phyloP scores from a whole-genome alignment of 805 yeast species.

The Tetrapisispora phaffii region DNA sequence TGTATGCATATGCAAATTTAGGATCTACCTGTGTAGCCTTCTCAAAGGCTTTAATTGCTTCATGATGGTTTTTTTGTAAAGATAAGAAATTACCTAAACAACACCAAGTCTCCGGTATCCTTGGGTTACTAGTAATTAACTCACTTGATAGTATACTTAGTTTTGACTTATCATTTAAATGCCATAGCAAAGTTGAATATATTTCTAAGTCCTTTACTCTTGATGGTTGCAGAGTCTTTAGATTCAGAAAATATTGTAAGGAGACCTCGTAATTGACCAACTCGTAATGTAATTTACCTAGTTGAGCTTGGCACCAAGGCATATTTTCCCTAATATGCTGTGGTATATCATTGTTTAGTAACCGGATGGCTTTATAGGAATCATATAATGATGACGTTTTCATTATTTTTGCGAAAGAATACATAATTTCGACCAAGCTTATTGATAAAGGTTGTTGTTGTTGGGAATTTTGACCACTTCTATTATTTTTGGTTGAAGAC shows the following conservation, averaged over 20 bases:
- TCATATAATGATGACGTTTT: slow-evolving; percentile 41
- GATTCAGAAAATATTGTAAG: slow-evolving; percentile 47
- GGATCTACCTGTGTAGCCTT: slow-evolving; percentile 64
- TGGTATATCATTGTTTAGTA: slow-evolving; percentile 49
- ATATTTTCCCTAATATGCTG: slow-evolving; percentile 47
- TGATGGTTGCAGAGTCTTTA: slow-evolving; percentile 65
- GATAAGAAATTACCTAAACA: slow-evolving; percentile 84
- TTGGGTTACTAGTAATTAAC: slow-evolving; percentile 50
- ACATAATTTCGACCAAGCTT: slow-evolving; percentile 8
- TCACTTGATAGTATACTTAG: slow-evolving; percentile 79
- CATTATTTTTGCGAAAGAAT: slow-evolving; percentile 13
- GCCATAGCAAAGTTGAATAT: slow-evolving; percentile 89
- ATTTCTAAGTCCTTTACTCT: slow-evolving; percentile 83
- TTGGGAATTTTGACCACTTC: not conserved
- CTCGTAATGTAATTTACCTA: slow-evolving; percentile 80
- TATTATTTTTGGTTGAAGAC: not conserved
- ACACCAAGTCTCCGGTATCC: slow-evolving; percentile 84
- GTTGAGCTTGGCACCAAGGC: slow-evolving; percentile 76
- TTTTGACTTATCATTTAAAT: slow-evolving; percentile 68
- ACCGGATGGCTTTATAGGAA: slow-evolving; percentile 68
- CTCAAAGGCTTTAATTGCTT: slow-evolving; percentile 78
- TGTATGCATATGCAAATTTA: slow-evolving; percentile 75
- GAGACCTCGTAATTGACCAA: slow-evolving; percentile 76
- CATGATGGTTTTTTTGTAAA: slow-evolving; percentile 72
- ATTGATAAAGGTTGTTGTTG: not conserved